Conservation (phyloP, 352 stramenopile species). For the Pythium monospermum region DNA sequence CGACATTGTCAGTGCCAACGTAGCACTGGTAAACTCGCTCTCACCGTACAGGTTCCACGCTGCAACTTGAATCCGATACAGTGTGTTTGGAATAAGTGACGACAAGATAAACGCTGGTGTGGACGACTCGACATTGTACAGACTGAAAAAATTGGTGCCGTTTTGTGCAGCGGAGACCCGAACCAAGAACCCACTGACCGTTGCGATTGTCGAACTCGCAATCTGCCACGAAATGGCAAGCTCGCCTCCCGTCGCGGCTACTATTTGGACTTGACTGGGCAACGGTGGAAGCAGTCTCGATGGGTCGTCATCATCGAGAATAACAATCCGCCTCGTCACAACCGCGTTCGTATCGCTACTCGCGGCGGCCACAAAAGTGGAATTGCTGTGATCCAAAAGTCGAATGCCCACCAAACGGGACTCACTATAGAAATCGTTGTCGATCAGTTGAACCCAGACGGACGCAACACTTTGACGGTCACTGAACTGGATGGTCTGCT, state of each 20-base stretch:
- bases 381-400: constrained; percentile 13
- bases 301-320: constrained; percentile 47
- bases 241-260: constrained; percentile 38
- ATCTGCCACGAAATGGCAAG: constrained; percentile 32
- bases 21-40: constrained; percentile 25
- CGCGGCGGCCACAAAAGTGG: not conserved
- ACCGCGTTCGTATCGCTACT: constrained; percentile 9
- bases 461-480: constrained; percentile 33
- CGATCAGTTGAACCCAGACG: constrained; percentile 37
- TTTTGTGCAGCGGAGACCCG: constrained; percentile 18
- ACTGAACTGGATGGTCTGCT: constrained; percentile 20
- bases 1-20: constrained; percentile 26
- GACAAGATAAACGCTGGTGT: constrained; percentile 32
- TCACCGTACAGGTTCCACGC: constrained; percentile 45
- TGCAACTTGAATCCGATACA: constrained; percentile 36
- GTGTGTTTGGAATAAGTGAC: constrained; percentile 21
- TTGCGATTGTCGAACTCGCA: not conserved
- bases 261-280: constrained; percentile 9
- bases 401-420: constrained; percentile 37
- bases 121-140: constrained; percentile 38
- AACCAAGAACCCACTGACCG: constrained; percentile 32
- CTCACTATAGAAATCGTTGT: constrained; percentile 39
- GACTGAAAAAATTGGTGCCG: constrained; percentile 19
- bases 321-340: constrained; percentile 25
- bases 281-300: constrained; percentile 21